phyloP scores from a whole-genome alignment of 192 early-diverging fungal species.

The Dissophora globulifera region DNA sequence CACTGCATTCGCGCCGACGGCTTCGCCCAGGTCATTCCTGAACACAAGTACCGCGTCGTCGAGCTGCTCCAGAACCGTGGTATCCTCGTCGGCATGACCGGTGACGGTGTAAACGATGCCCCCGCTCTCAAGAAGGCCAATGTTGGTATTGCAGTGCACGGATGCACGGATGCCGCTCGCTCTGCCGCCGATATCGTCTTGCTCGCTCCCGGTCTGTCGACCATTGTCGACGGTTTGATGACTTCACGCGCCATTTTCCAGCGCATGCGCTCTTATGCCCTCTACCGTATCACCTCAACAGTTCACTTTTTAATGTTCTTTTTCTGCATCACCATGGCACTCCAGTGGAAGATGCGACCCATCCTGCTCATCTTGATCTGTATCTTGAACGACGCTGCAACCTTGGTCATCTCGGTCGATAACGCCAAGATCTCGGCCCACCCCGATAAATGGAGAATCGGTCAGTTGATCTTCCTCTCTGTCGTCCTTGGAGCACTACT shows the following conservation, averaged over 20 bases:
- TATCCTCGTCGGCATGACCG: slow-evolving; percentile 92
- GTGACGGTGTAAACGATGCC: slow-evolving; percentile 98
- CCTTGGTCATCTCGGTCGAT: slow-evolving; percentile 94
- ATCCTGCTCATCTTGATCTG: slow-evolving; percentile 89
- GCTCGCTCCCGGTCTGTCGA: slow-evolving; percentile 88
- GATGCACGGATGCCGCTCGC: slow-evolving; percentile 95
- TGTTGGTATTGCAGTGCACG: slow-evolving; percentile 96
- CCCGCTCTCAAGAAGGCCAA: slow-evolving; percentile 97
- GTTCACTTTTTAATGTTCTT: slow-evolving; percentile 98
- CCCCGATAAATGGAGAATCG: slow-evolving; percentile 97
- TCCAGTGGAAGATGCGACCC: slow-evolving; percentile 85
- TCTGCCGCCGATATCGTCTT: slow-evolving; percentile 97
- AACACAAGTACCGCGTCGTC: slow-evolving; percentile 97
- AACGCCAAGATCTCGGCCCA: slow-evolving; percentile 91
- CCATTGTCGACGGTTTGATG: slow-evolving; percentile 92
- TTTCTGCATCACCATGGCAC: slow-evolving; percentile 88
- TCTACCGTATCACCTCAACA: slow-evolving; percentile 96
- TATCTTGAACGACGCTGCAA: slow-evolving; percentile 92
- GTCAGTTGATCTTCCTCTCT: slow-evolving; percentile 88
- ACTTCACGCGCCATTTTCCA: slow-evolving; percentile 96
- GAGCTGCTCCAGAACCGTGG: slow-evolving; percentile 92
- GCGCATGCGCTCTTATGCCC: slow-evolving; percentile 92
- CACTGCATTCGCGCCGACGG: slow-evolving; percentile 92
- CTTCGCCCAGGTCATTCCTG: slow-evolving; percentile 98
- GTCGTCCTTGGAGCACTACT: slow-evolving; percentile 80